Percentiles rank a stretch among this genome's conserved stretches.
phyloP scores from a whole-genome alignment of 1,284 basidiomycete genomes.

The Naganishia sp. region DNA sequence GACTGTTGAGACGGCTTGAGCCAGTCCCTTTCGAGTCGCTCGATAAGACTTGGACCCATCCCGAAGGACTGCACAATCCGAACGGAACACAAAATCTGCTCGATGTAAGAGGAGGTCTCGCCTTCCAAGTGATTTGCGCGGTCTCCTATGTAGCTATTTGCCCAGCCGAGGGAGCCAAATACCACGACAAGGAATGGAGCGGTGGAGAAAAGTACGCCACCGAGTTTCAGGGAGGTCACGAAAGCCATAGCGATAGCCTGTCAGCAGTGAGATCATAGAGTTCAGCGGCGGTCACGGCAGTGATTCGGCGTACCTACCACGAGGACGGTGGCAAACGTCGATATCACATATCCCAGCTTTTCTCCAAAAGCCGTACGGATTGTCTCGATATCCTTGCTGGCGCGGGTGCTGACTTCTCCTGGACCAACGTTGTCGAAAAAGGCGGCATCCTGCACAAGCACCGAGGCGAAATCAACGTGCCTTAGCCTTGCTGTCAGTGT shows the following conservation, averaged over 20 bases:
- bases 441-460: conserved; percentile 58
- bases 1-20: conserved; percentile 48
- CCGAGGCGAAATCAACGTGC: conserved; percentile 51
- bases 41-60: conserved; percentile 66
- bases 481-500: conserved; percentile 48
- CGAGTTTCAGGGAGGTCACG: conserved; percentile 58
- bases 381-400: conserved; percentile 71
- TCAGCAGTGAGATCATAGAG: not conserved
- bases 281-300: conserved; percentile 34
- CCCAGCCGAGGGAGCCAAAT: conserved; percentile 35
- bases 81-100: conserved; percentile 74
- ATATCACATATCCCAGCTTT: conserved; percentile 64
- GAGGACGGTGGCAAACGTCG: conserved; percentile 60
- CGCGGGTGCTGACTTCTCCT: conserved; percentile 91
- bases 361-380: conserved; percentile 86
- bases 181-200: conserved; percentile 81
- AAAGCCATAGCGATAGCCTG: conserved; percentile 51
- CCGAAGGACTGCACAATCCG: conserved; percentile 82
- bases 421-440: conserved; percentile 95
- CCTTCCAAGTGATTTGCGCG: not conserved
- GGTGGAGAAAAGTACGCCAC: conserved; percentile 81
- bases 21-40: conserved; percentile 47
- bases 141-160: not conserved
- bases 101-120: conserved; percentile 80
- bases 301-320: conserved; percentile 54